phyloP scores from a whole-genome alignment of 768 basidiomycete species.

The Lentinula sp. region DNA sequence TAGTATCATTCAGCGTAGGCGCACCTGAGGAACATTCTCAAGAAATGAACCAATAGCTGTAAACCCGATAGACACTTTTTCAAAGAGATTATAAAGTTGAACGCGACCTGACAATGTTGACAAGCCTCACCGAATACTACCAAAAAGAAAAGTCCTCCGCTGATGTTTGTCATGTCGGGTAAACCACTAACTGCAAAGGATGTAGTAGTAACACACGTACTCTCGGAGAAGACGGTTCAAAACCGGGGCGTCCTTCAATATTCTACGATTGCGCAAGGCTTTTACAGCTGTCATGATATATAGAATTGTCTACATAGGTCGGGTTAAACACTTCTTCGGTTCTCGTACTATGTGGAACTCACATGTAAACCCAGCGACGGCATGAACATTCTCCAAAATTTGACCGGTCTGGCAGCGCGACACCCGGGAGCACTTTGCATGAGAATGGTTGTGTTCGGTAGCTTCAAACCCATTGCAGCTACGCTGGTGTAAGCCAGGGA shows the following conservation, averaged over 20 bases:
- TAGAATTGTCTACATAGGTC: slow-evolving; percentile 21
- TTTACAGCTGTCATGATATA: slow-evolving; percentile 29
- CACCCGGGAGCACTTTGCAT: slow-evolving; percentile 20
- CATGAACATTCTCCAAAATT: slow-evolving; percentile 29
- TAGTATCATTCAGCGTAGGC: background rate
- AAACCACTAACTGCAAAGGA: background rate
- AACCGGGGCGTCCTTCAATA: slow-evolving; percentile 24
- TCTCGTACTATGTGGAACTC: slow-evolving; percentile 5
- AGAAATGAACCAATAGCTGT: slow-evolving; percentile 28
- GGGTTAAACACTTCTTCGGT: background rate
- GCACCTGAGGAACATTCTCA: slow-evolving; percentile 20
- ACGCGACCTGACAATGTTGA: background rate
- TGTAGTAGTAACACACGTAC: slow-evolving; percentile 18
- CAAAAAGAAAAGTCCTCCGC: slow-evolving; percentile 36
- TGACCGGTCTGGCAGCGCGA: slow-evolving; percentile 21
- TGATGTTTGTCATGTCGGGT: slow-evolving; percentile 4
- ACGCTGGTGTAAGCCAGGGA: slow-evolving; percentile 26
- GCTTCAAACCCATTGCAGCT: slow-evolving; percentile 12
- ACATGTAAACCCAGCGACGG: slow-evolving; percentile 33
- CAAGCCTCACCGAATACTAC: slow-evolving; percentile 27
- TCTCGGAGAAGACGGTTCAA: slow-evolving; percentile 31
- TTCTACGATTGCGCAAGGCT: slow-evolving; percentile 25
- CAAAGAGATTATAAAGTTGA: background rate
- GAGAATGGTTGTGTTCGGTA: slow-evolving; percentile 9
- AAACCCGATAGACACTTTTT: slow-evolving; percentile 25